Base-by-base conservation (phyloP, 2,329 filamentous ascomycete species). In the Stenocarpella maydis region DNA sequence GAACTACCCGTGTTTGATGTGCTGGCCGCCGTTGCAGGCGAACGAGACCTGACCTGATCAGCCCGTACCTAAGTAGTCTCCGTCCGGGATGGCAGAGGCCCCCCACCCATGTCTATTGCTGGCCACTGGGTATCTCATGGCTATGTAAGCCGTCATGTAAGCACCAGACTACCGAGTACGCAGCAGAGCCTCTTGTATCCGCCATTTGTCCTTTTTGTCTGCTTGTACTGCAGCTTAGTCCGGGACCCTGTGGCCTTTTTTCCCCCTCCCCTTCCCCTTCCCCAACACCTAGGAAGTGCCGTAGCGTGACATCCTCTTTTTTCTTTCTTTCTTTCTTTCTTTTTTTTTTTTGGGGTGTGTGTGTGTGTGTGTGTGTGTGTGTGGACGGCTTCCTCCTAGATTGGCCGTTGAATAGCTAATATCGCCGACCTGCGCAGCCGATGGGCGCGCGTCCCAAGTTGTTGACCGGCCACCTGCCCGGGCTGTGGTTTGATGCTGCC, bases 141-240 rank as follows among this genome's bases (percentile, higher is more conserved):
- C 24, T 54, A 43, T 28, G 66, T 58, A 58, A 65, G 68, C 65
- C 49, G 47, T 60, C 69, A 65, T 70, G 69, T 70, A 64, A 70
- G 66, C 65, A 68, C 52, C 4, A 65, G 14, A 52, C 60, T 31
- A 66, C 45, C 17, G 45, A 49, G 58, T 63, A 34, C 4, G n/a
- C n/a, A n/a, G n/a, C n/a, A 49, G 58, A 63, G 58, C 64, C 47
- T 41, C 37, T 39, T 50, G 64, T 45, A 45, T 65, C 41, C 43
- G 52, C 43, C 41, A 50, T 53, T 52, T 52, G 41, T 70, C 39
- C 52, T 47, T 37, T 12, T 12, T 37, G 10, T 24, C 34, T 31
- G 65, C 50, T 37, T 55, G 66, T 34, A 53, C 65, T 53, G 69
- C 52, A 68, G 63, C 31, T 50, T 63, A 54, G 50, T 49, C 39